These are phyloP conservation scores for Dissoconium aciculare DNA, from an alignment of 2,329 filamentous ascomycete genomes.

Conservation along the genomic window DNA sequence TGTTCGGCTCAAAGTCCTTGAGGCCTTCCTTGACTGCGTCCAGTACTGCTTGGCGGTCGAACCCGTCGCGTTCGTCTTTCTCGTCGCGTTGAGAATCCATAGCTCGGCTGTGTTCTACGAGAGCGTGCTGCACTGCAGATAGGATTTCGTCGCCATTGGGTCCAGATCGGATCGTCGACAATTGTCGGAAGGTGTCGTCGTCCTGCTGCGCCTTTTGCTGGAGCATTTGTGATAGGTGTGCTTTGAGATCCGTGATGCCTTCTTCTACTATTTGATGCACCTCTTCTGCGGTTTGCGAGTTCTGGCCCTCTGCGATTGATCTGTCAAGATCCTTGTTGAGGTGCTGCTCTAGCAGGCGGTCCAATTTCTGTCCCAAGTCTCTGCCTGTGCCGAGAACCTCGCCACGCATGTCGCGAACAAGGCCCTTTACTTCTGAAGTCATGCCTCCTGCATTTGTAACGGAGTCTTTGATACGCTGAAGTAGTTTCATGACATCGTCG, in stretches of 20 bases:
- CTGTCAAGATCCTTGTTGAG: constrained; percentile 21
- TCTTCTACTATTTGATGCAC: constrained; percentile 65
- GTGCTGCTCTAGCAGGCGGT: constrained; percentile 41
- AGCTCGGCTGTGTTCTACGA: constrained; percentile 46
- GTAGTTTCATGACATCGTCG: constrained; percentile 68
- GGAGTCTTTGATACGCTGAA: constrained; percentile 80
- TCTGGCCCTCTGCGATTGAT: constrained; percentile 29
- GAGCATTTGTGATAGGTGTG: constrained; percentile 68
- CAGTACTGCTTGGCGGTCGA: constrained; percentile 59
- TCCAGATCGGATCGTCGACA: constrained; percentile 28
- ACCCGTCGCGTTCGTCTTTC: constrained; percentile 21
- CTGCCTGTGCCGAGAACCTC: constrained; percentile 92
- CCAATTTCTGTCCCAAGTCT: constrained; percentile 75
- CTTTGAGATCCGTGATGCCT: constrained; percentile 65
- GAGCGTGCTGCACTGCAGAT: constrained; percentile 62
- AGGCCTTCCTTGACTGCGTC: constrained; percentile 78
- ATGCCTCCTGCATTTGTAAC: constrained; percentile 76
- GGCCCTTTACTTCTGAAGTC: constrained; percentile 79
- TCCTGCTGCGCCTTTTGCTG: constrained; percentile 50
- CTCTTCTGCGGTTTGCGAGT: constrained; percentile 45
- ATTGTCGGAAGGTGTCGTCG: constrained; percentile 21
- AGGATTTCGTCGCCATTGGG: constrained; percentile 62
- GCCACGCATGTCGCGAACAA: constrained; percentile 76
- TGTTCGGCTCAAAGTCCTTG: constrained; percentile 88
- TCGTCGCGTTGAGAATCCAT: constrained; percentile 11